A percentile compares a stretch with the other conserved stretches of the same genome.
These are phyloP conservation scores for Penicillium cataractarum DNA, from an alignment of 495 filamentous ascomycete genomes.

Conservation along the genomic window DNA sequence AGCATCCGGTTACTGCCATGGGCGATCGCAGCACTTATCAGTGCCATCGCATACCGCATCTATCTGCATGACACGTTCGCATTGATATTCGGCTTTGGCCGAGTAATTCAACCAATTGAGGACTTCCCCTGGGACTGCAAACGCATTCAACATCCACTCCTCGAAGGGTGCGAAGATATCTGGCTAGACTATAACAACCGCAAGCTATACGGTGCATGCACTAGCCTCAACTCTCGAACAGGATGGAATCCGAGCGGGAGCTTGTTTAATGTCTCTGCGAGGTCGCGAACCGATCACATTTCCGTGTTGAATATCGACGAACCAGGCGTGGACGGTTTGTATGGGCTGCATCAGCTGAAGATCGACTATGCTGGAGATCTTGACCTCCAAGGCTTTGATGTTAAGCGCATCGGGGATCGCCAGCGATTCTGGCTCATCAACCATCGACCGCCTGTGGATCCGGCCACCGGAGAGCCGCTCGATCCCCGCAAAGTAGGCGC, in stretches of 20 bases:
- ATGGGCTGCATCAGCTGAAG: conserved; percentile 25
- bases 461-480: conserved; percentile 31
- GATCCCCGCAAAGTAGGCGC: conserved; percentile 33
- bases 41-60: background rate
- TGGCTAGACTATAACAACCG: conserved; percentile 15
- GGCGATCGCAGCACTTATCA: background rate
- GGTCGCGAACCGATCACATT: conserved; percentile 35
- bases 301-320: conserved; percentile 39
- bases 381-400: conserved; percentile 39
- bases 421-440: conserved; percentile 45
- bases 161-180: conserved; percentile 31
- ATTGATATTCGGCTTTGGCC: conserved; percentile 29
- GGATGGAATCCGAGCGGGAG: conserved; percentile 25
- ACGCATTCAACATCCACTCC: conserved; percentile 34
- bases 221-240: conserved; percentile 18
- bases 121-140: conserved; percentile 37
- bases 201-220: conserved; percentile 18
- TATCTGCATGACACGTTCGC: background rate
- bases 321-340: conserved; percentile 24
- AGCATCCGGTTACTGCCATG: background rate
- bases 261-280: conserved; percentile 20
- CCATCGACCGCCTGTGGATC: conserved; percentile 41
- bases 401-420: conserved; percentile 14
- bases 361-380: conserved; percentile 28
- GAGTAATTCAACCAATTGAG: conserved; percentile 29